Base-by-base conservation (phyloP, 208 protist genomes). In the Blastocrithidia nonstop region DNA sequence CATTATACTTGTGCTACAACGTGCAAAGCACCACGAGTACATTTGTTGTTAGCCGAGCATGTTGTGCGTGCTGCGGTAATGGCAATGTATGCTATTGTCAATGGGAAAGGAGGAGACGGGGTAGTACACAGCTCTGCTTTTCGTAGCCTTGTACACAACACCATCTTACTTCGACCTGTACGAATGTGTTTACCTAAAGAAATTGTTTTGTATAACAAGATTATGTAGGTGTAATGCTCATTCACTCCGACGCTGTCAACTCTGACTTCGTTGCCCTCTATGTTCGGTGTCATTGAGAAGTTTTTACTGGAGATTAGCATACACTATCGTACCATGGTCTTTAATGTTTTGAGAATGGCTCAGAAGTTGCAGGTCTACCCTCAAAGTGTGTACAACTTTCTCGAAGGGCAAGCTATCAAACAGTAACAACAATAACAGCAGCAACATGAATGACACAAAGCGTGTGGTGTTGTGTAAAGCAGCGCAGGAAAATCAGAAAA, bases 311-410 rank as follows among this genome's bases (percentile, higher is more conserved):
- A 32, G 1, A 66, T 80, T 45, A 53, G 71, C 16, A 4, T 24
- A 0, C 50, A 53, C 21, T 84, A 76, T 32, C 65, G 64, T 31
- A 75, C 83, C 1, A 72, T 69, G 37, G 45, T 86, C n/a, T 92
- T 88, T 47, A 92, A 92, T 45, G 63, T 88, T 25, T 45, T 92
- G 7, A 83, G 69, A 50, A 80, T 65, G 4, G 68, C 71, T 4
- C 63, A 57, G 26, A 73, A 72, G 37, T 42, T 91, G 19, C 38
- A 44, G 11, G 55, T 64, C 4, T 44, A 53, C 7, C 61, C 52
- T 8, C 24, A 15, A n/a, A 49, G 29, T 15, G 36, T 61, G 36
- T 38, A 54, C 44, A 26, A 64, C 25, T 19, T 67, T 16, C 20
- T 61, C n/a, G 4, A 39, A 13, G 55, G 35, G 5, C 19, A n/a